Base-by-base conservation (phyloP, 2,329 filamentous ascomycete genomes). In the Trichocomaceae sp. region DNA sequence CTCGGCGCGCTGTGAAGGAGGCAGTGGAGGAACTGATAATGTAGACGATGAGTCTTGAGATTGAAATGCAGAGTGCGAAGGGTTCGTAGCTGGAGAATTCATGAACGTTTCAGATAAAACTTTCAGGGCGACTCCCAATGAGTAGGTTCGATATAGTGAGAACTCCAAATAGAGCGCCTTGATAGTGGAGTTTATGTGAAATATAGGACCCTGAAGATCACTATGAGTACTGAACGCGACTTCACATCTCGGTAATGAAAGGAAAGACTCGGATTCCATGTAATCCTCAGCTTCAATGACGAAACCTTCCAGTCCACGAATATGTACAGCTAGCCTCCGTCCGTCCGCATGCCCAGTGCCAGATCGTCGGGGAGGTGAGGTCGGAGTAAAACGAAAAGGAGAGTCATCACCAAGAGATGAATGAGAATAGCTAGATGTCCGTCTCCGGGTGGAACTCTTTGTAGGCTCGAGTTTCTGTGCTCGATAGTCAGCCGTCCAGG, bases 71-170 rank as follows among this genome's bases (percentile, higher is more conserved):
- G 23, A 3, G 17, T 56, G 37, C 8, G 52, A 12, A 33, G 59
- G 17, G 12, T 56, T 46, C 22, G 62, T 59, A 10, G 61, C 59
- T 17, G 65, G 58, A 23, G 63, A 58, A 20, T 64, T 68, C 49
- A 67, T 64, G 48, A 91, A 88, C 0, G 87, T 86, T 64, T 83
- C 84, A 52, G 80, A 79, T 22, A 99, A 70, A 2, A 95, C 88
- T 66, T 84, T 85, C 22, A 81, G 75, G 8, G 92, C 93, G 57
- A 97, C 84, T 1, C 90, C 88, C 23, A 95, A 79, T 0, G 91
- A 87, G 66, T 96, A 99, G 67, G 96, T 91, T 3, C 91, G 86
- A 69, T 95, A 96, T 0, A 99, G 80, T 0, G 95, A 99, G 67
- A 97, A 97, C 50, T 95, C 87, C 7, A 95, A 66, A 58, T 88